Base-by-base conservation (phyloP, 1,139 yeast species). In the Debaryomyces sp. region DNA sequence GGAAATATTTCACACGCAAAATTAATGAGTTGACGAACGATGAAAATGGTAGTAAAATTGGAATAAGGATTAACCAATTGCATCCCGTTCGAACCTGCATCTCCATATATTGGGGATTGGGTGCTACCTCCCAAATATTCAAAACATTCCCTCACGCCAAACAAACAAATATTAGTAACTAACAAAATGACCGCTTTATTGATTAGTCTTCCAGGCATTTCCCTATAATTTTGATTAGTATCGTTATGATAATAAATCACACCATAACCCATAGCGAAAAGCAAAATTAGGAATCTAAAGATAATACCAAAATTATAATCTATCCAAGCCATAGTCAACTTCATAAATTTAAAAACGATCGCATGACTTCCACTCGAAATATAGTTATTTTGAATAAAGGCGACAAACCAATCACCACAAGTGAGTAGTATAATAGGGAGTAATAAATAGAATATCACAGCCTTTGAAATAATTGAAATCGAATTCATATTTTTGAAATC, bases 261-360 rank as follows among this genome's bases (percentile, higher is more conserved):
- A 1, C 78, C 78, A 48, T 66, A 71, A 0, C 78, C 78, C 76
- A 71, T 71, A 37, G 73, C 53, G 50, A 73, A 70, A 29, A 71
- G 47, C 32, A 70, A 61, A n/a, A 62, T 46, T 34, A 60, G 52
- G 44, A 54, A 61, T 6, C 49, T 38, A 5, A 48, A 22, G 18
- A 57, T 50, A 13, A 47, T 33, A 7, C 26, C 26, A 38, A 51
- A 53, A 22, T 49, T 43, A 26, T 13, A 7, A 15, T 17, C 34
- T 17, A 50, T 17, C 52, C 47, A 53, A 5, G 29, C 18, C 9
- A 32, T 26, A 5, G 34, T 40, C 40, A 38, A 23, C 5, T 13
- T 33, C 23, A 50, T 41, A 12, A 27, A 46, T 23, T 24, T 38
- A 10, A 50, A 41, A 22, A 51, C 32, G 7, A 34, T 29, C 17